phyloP scores from a whole-genome alignment of 192 early-diverging fungal genomes.

The Dissophora globulifera region DNA sequence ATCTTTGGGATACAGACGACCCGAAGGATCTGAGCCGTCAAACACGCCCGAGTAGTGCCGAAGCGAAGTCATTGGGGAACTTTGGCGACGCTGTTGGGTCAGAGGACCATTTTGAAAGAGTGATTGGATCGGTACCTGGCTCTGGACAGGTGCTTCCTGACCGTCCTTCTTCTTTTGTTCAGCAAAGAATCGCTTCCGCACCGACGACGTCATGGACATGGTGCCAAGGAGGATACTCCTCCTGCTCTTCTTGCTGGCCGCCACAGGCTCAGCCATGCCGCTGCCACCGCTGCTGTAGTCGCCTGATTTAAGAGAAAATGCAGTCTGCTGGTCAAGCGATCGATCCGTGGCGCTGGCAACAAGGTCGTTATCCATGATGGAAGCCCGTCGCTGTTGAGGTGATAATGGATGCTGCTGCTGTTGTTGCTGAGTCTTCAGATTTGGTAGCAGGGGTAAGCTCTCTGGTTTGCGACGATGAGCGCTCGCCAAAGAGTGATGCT shows the following conservation, averaged over 20 bases:
- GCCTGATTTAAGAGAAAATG: neutral
- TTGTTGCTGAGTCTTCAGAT: neutral
- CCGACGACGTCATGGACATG: constrained; percentile 43
- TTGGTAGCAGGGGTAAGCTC: constrained; percentile 4
- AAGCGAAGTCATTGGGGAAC: constrained; percentile 5
- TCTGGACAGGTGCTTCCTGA: no score
- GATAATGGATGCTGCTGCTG: no score
- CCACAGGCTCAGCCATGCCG: neutral
- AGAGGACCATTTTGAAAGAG: neutral
- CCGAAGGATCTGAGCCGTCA: neutral
- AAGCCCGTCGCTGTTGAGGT: no score
- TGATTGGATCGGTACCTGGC: constrained; percentile 14
- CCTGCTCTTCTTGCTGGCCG: constrained; percentile 17
- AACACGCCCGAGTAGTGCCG: neutral
- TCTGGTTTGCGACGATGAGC: constrained; percentile 11
- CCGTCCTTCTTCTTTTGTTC: constrained; percentile 44
- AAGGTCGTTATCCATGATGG: no score
- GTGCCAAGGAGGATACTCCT: constrained; percentile 35
- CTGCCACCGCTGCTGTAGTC: constrained; percentile 9
- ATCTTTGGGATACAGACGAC: neutral
- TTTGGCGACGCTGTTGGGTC: constrained; percentile 1
- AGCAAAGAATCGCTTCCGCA: constrained; percentile 46
- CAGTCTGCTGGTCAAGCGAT: no score
- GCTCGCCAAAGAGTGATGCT: neutral
- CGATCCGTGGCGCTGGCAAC: no score